A percentile compares a stretch with the other conserved stretches of the same genome.
Conservation (phyloP, 2,329 filamentous ascomycete species). For the Pleurostoma richardsiae region DNA sequence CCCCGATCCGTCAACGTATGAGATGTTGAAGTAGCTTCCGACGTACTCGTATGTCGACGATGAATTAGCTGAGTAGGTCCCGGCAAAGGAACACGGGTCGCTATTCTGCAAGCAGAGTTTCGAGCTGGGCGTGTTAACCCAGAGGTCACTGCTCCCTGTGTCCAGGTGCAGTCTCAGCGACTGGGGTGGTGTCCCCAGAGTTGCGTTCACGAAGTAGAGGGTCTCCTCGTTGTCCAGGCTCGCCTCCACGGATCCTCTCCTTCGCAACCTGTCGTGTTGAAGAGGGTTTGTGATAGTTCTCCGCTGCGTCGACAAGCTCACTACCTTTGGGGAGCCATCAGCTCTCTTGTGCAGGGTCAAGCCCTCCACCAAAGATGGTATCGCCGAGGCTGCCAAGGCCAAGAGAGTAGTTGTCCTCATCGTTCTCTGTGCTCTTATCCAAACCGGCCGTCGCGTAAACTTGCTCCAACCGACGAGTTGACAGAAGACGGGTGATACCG, state of each 20-base stretch:
- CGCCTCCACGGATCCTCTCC: conserved; percentile 37
- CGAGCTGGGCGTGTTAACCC: conserved; percentile 64
- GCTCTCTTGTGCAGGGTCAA: conserved; percentile 22
- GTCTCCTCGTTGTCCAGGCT: conserved; percentile 55
- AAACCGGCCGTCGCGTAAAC: too few species aligned
- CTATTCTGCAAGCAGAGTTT: conserved; percentile 45
- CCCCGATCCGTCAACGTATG: conserved; percentile 77
- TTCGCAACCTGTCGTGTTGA: conserved; percentile 38
- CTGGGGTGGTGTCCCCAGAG: conserved; percentile 58
- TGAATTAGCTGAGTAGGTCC: conserved; percentile 63
- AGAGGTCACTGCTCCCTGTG: conserved; percentile 65
- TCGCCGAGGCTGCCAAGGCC: conserved; percentile 20
- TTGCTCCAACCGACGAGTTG: too few species aligned
- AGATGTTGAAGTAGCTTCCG: conserved; percentile 77
- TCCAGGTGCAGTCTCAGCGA: conserved; percentile 55
- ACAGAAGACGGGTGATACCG: too few species aligned
- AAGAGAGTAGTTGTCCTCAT: conserved; percentile 31
- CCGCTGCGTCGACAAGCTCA: conserved; percentile 39
- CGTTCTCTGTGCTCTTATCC: conserved; percentile 1
- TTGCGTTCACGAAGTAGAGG: conserved; percentile 59
- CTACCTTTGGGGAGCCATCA: conserved; percentile 33
- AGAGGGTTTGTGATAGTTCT: conserved; percentile 32
- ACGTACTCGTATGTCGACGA: conserved; percentile 76
- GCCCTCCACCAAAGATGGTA: conserved; percentile 13
- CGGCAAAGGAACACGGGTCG: conserved; percentile 53